Evolutionary conservation across 331 rosid genomes (phyloP).

Genomic region (Arachis monticola): DNA sequence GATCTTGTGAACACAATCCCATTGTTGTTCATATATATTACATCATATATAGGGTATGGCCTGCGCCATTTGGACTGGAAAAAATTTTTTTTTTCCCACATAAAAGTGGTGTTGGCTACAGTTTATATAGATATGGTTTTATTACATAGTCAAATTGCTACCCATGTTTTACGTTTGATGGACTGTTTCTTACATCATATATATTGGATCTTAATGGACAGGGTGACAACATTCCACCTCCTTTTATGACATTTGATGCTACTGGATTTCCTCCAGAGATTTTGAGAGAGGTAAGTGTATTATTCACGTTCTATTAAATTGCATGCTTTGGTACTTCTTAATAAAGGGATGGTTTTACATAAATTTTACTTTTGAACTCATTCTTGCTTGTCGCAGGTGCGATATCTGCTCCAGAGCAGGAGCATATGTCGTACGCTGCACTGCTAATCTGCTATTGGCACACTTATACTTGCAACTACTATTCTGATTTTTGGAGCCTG

Average conservation of each 20-base stretch:
- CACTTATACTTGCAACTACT: slow-evolving; percentile 93
- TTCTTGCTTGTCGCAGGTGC: slow-evolving; percentile 99
- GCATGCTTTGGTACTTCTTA: slow-evolving; percentile 36
- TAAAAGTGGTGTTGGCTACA: background rate
- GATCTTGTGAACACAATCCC: slow-evolving; percentile 2
- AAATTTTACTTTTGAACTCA: slow-evolving; percentile 70
- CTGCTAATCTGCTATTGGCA: slow-evolving; percentile 96
- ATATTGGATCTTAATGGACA: slow-evolving; percentile 49
- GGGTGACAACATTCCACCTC: slow-evolving; percentile 98
- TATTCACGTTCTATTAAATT: slow-evolving; percentile 31
- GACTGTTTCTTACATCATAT: slow-evolving; percentile 34
- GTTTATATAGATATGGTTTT: slow-evolving; percentile 14
- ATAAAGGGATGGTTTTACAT: slow-evolving; percentile 45
- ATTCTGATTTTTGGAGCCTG: slow-evolving; percentile 98
- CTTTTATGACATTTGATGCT: slow-evolving; percentile 89
- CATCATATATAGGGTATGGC: background rate
- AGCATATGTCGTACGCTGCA: slow-evolving; percentile 99
- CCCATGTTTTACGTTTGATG: slow-evolving; percentile 1
- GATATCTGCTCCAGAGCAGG: slow-evolving; percentile 99
- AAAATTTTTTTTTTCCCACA: background rate
- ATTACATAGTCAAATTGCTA: slow-evolving; percentile 6
- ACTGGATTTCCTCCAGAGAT: slow-evolving; percentile 95
- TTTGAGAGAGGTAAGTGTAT: slow-evolving; percentile 86
- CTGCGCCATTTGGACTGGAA: background rate
- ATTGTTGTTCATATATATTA: slow-evolving; percentile 5